phyloP scores from a whole-genome alignment of 352 stramenopile species.

The Nothophytophthora sp. region DNA sequence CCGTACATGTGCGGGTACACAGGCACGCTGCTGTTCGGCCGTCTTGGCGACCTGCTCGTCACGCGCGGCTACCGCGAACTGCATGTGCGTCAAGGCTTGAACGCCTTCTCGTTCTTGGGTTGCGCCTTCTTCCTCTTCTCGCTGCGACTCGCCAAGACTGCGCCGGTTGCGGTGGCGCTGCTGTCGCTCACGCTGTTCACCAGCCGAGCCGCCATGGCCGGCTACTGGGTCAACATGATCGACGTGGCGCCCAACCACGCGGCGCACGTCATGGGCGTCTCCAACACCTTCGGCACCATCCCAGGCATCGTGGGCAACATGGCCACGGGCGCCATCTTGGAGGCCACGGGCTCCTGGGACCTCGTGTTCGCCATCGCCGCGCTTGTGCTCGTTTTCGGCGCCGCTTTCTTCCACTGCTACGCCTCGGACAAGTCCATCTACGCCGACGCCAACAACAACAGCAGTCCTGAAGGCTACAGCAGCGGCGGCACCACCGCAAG shows the following conservation, averaged over 20 bases:
- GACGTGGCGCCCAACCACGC: conserved; percentile 81
- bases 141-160: conserved; percentile 62
- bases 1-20: conserved; percentile 83
- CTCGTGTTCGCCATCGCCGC: conserved; percentile 84
- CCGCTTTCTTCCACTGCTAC: conserved; percentile 72
- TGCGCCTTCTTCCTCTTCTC: conserved; percentile 72
- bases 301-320: conserved; percentile 87
- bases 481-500: conserved; percentile 32
- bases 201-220: conserved; percentile 68
- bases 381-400: conserved; percentile 69
- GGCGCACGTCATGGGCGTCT: conserved; percentile 86
- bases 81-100: conserved; percentile 79
- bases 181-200: conserved; percentile 82
- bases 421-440: conserved; percentile 84
- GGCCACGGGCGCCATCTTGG: conserved; percentile 80
- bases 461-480: conserved; percentile 22
- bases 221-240: conserved; percentile 92
- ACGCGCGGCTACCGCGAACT: conserved; percentile 65
- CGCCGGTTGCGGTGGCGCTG: conserved; percentile 55
- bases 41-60: conserved; percentile 66
- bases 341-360: conserved; percentile 71
- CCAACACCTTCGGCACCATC: conserved; percentile 85
- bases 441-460: conserved; percentile 1
- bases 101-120: conserved; percentile 72
- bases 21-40: conserved; percentile 72